Percentiles rank a stretch among this genome's conserved stretches.
Evolutionary conservation across 2,329 filamentous ascomycete genomes (phyloP).

Genomic region (Diaporthe helianthi): DNA sequence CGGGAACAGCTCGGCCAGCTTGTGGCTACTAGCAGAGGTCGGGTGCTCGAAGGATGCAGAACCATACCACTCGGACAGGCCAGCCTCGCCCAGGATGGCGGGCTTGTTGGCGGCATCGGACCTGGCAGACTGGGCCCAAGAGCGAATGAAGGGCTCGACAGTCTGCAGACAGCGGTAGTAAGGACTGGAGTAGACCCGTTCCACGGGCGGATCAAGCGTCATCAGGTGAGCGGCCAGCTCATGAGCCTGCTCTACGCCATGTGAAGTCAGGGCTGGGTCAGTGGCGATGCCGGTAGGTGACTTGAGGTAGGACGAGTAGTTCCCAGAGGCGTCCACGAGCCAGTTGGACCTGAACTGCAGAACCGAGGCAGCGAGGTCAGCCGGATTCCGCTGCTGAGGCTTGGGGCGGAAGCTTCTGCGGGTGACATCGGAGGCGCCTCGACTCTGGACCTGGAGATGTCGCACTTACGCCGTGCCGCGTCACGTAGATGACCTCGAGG

Average conservation of each 20-base stretch:
- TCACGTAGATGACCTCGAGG: constrained; percentile 75
- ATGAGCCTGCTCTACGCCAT: constrained; percentile 83
- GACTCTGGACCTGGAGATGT: constrained; percentile 17
- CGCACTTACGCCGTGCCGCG: constrained; percentile 74
- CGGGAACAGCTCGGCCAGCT: constrained; percentile 74
- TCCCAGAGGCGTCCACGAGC: constrained; percentile 80
- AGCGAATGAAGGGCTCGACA: constrained; percentile 70
- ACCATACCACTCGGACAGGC: constrained; percentile 89
- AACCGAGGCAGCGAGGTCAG: constrained; percentile 28
- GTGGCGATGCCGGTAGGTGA: constrained; percentile 88
- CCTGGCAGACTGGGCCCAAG: constrained; percentile 42
- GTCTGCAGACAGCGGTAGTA: constrained; percentile 92
- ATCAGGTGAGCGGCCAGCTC: constrained; percentile 75
- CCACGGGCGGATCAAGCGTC: constrained; percentile 69
- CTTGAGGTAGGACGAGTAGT: constrained; percentile 74
- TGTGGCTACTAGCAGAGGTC: constrained; percentile 68
- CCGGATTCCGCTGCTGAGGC: neutral
- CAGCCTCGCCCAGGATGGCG: constrained; percentile 61
- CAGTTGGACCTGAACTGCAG: constrained; percentile 87
- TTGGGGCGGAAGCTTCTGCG: constrained; percentile 14
- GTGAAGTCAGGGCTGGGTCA: constrained; percentile 85
- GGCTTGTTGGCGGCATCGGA: constrained; percentile 33
- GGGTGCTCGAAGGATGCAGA: constrained; percentile 86
- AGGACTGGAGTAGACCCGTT: constrained; percentile 81
- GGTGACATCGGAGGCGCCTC: neutral